Evolutionary conservation across 2,329 filamentous ascomycete genomes (phyloP).

Genomic region (Didymella keratinophila): DNA sequence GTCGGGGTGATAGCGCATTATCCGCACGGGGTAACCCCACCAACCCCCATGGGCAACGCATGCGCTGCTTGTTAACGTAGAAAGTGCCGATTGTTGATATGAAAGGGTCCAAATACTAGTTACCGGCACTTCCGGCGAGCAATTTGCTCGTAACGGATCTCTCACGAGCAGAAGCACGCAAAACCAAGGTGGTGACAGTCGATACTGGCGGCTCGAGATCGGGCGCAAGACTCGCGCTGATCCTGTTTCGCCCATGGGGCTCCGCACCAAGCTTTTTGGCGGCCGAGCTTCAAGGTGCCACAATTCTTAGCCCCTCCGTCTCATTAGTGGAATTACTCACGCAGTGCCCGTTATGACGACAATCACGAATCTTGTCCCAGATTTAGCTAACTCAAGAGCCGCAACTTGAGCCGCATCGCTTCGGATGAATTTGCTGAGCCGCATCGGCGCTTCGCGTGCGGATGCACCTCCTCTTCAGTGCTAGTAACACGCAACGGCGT

Average conservation of each 20-base stretch:
- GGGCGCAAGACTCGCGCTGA: slow-evolving; percentile 13
- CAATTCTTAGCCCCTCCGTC: slow-evolving; percentile 15
- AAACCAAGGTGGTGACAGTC: slow-evolving; percentile 9
- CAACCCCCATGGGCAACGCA: slow-evolving; percentile 13
- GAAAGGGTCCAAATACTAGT: slow-evolving; percentile 11
- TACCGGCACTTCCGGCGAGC: slow-evolving; percentile 21
- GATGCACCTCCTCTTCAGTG: slow-evolving; percentile 16
- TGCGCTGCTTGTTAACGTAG: slow-evolving; percentile 6
- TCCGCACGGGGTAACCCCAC: slow-evolving; percentile 11
- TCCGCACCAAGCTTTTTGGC: slow-evolving; percentile 29
- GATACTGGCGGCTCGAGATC: slow-evolving; percentile 10
- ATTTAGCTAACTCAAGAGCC: slow-evolving; percentile 8
- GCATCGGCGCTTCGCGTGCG: neutral
- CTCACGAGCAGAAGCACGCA: slow-evolving; percentile 9
- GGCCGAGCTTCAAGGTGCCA: slow-evolving; percentile 19
- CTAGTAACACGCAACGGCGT: slow-evolving; percentile 8
- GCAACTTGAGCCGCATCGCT: slow-evolving; percentile 18
- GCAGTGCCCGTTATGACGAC: slow-evolving; percentile 4
- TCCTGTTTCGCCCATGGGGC: slow-evolving; percentile 28
- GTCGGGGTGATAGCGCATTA: slow-evolving; percentile 10
- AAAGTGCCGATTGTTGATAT: slow-evolving; percentile 8
- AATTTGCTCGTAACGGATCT: slow-evolving; percentile 2
- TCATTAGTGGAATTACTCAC: slow-evolving; percentile 25
- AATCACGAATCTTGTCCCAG: neutral
- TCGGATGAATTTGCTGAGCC: slow-evolving; percentile 7